Evolutionary conservation across 208 protist species (phyloP), one percentile per base, ranked within the genome.

Genomic region (Wallacemonas sp.): DNA sequence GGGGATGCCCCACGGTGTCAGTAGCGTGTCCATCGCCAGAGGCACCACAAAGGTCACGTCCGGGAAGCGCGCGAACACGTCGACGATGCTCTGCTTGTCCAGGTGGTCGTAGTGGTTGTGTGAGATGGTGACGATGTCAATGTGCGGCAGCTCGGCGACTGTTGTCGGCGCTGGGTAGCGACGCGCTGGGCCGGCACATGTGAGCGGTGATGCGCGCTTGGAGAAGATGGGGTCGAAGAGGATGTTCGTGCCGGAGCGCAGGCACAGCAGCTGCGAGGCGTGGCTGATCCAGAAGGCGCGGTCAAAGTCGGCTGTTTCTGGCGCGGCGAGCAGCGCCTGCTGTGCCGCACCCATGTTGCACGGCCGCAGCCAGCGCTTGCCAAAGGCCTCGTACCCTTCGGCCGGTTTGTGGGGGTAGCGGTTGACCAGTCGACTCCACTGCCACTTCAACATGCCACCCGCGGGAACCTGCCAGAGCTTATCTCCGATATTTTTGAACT

Each of bases 41-140:
- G 92, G 92, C 36, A 92, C 76, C 2, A 86, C 79, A 41, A 86
- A 91, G 1, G 38, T 48, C 38, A 65, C 67, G 20, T 77, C 61
- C 14, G 79, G 81, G 66, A 78, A 81, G 25, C 67, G 73, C 26
- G 72, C 39, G 22, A 61, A 55, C 4, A 97, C 20, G 16, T 67
- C 44, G 22, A 45, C 45, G 1, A 93, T 32, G 14, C 73, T 75
- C 0, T 55, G 5, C 70, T 75, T 45, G 66, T 94, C 82, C 31
- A 97, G 75, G 74, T 97, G 90, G 61, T 97, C 92, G 71, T 92
- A 96, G 75, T 97, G 92, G 67, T 94, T 91, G 75, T 97, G 92
- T 28, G 81, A 91, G 22, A 97, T 36, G 25, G 84, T 64, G 18
- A 94, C 76, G 29, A 93, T 82, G 73, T 97, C 78, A 4, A 94